phyloP scores from a whole-genome alignment of 225 moss, liverwort and hornwort genomes.

The Ulota crispa region DNA sequence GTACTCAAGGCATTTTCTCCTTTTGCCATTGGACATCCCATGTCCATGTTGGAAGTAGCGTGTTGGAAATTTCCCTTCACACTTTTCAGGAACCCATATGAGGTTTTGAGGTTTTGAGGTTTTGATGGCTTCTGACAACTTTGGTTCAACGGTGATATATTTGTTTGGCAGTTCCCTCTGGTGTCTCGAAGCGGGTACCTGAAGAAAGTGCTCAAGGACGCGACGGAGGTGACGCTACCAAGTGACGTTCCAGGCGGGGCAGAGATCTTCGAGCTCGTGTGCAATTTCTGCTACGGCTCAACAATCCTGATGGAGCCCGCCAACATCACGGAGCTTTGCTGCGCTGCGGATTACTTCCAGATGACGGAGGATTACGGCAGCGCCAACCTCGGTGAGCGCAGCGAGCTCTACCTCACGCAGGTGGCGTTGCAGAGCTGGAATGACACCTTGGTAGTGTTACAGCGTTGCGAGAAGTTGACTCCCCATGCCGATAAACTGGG shows the following conservation, averaged over 20 bases:
- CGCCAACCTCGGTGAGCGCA: conserved; percentile 74
- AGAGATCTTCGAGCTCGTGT: conserved; percentile 66
- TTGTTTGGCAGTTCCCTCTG: conserved; percentile 51
- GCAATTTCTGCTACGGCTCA: conserved; percentile 85
- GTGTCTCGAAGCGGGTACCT: conserved; percentile 75
- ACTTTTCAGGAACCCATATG: not conserved
- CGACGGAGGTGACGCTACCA: conserved; percentile 52
- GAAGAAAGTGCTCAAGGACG: conserved; percentile 53
- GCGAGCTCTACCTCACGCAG: conserved; percentile 61
- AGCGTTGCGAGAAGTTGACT: conserved; percentile 55
- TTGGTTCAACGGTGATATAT: not conserved
- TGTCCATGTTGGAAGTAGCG: too few species aligned
- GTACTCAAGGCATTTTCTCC: too few species aligned
- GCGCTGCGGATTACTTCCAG: conserved; percentile 62
- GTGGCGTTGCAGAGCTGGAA: conserved; percentile 88
- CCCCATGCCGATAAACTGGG: conserved; percentile 67
- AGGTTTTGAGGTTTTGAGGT: too few species aligned
- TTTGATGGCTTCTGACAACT: not conserved
- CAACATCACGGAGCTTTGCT: conserved; percentile 74
- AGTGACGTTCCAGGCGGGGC: conserved; percentile 61
- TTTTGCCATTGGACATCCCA: not conserved
- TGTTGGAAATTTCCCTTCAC: too few species aligned
- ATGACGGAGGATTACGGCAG: conserved; percentile 79
- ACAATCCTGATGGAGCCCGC: conserved; percentile 70
- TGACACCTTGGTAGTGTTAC: conserved; percentile 68